A percentile compares a stretch with the other conserved stretches of the same genome.
Evolutionary conservation across 2,329 filamentous ascomycete species (phyloP).

Genomic region (Claviceps sp.): DNA sequence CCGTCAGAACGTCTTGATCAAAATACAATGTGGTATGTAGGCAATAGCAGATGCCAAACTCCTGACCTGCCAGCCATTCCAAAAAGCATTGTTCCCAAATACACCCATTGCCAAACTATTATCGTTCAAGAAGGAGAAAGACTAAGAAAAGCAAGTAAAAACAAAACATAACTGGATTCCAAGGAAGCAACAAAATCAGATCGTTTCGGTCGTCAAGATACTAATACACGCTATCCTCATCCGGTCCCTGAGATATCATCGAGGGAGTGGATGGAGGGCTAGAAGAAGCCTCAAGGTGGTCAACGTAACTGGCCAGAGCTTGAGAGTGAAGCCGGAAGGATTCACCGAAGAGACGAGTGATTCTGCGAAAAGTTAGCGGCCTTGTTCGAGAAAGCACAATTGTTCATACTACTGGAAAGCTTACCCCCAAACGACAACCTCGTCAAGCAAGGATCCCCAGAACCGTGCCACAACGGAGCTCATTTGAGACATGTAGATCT

Average conservation of each 20-base stretch:
- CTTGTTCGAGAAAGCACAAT: neutral
- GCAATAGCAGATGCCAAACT: constrained; percentile 16
- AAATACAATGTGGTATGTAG: constrained; percentile 5
- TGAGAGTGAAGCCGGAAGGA: constrained; percentile 95
- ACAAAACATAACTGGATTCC: neutral
- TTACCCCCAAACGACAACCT: constrained; percentile 99
- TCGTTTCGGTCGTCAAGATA: constrained; percentile 36
- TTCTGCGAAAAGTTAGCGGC: constrained; percentile 35
- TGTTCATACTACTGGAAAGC: constrained; percentile 25
- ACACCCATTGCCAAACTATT: neutral
- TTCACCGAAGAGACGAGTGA: constrained; percentile 93
- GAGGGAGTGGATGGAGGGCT: constrained; percentile 52
- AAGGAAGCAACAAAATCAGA: constrained; percentile 8
- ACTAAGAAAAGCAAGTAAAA: neutral
- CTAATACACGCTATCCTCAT: constrained; percentile 61
- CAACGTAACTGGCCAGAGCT: constrained; percentile 87
- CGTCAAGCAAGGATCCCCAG: constrained; percentile 96
- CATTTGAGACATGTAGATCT: constrained; percentile 67
- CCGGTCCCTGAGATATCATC: constrained; percentile 58
- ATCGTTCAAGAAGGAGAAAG: neutral
- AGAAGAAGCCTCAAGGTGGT: constrained; percentile 60
- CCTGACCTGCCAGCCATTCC: constrained; percentile 3
- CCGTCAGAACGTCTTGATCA: constrained; percentile 4
- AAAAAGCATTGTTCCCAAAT: constrained; percentile 7
- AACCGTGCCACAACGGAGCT: constrained; percentile 91